These are phyloP conservation scores for Blastobotrys ciferrii DNA, from an alignment of 1,139 yeast species.

Conservation along the genomic window DNA sequence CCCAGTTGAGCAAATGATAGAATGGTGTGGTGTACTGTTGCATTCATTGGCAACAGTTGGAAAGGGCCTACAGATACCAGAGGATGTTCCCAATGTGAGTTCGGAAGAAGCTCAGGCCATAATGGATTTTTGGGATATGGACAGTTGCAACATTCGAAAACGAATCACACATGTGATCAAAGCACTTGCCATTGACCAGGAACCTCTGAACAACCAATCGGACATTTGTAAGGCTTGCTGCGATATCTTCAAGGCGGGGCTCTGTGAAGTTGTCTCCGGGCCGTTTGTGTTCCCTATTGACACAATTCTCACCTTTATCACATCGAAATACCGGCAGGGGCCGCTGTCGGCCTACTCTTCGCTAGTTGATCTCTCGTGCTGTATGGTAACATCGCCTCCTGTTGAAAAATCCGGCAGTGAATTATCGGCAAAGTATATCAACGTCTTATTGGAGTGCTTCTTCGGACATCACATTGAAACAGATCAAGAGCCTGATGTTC, in stretches of 20 bases:
- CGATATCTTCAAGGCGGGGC: conserved; percentile 56
- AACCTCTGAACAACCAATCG: conserved; percentile 39
- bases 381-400: conserved; percentile 28
- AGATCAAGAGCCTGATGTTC: conserved; percentile 30
- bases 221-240: conserved; percentile 57
- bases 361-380: conserved; percentile 33
- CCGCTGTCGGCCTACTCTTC: conserved; percentile 27
- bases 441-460: conserved; percentile 23
- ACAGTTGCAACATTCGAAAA: conserved; percentile 44
- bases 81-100: conserved; percentile 34
- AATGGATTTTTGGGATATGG: conserved; percentile 38
- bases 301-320: conserved; percentile 47
- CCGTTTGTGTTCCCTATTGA: conserved; percentile 51
- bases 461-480: conserved; percentile 12
- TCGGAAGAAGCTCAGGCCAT: conserved; percentile 15
- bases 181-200: conserved; percentile 44
- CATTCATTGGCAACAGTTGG: conserved; percentile 66
- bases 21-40: conserved; percentile 46
- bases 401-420: neutral
- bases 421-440: conserved; percentile 15
- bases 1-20: conserved; percentile 17
- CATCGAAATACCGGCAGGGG: conserved; percentile 38
- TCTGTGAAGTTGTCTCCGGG: conserved; percentile 71
- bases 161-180: conserved; percentile 44
- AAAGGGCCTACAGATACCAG: conserved; percentile 50